A percentile compares a stretch with the other conserved stretches of the same genome.
Evolutionary conservation across 495 filamentous ascomycete genomes (phyloP).

Genomic region (Daldinia decipiens): DNA sequence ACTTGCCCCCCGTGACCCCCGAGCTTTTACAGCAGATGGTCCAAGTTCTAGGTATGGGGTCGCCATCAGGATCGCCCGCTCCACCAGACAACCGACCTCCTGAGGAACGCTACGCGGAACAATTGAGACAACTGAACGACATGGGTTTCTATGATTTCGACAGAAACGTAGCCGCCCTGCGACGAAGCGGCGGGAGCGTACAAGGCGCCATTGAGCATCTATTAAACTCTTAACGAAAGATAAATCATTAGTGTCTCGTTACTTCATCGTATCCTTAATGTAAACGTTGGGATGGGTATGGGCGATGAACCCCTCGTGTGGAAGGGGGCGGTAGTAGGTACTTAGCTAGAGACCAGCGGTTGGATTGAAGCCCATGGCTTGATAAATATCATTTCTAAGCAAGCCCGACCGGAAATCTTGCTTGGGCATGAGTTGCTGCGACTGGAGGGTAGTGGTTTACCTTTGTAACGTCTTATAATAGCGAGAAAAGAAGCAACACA

Average conservation of each 20-base stretch:
- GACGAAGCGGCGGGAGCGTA: constrained; percentile 91
- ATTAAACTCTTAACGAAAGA: constrained; percentile 50
- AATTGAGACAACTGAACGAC: constrained; percentile 93
- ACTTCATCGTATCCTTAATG: background rate
- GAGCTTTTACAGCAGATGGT: constrained; percentile 61
- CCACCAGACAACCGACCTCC: constrained; percentile 85
- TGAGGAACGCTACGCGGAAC: constrained; percentile 90
- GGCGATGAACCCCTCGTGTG: constrained; percentile 3
- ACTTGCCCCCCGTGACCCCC: constrained; percentile 35
- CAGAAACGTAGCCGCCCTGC: constrained; percentile 86
- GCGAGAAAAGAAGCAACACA: constrained; percentile 18
- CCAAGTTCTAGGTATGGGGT: constrained; percentile 48
- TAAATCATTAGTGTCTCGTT: background rate
- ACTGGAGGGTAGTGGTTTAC: constrained; percentile 5
- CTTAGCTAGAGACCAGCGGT: background rate
- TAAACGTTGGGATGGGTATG: constrained; percentile 10
- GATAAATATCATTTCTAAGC: constrained; percentile 24
- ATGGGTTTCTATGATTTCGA: constrained; percentile 99
- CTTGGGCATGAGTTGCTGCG: constrained; percentile 9
- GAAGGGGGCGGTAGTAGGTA: constrained; percentile 3
- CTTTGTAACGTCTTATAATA: constrained; percentile 35
- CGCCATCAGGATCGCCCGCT: constrained; percentile 55
- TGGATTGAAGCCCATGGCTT: constrained; percentile 23
- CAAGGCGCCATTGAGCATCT: constrained; percentile 92
- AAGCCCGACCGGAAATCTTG: background rate